Percentiles rank a stretch among this genome's conserved stretches.
Evolutionary conservation across 495 filamentous ascomycete species (phyloP).

Genomic region (Recurvomyces mirabilis): DNA sequence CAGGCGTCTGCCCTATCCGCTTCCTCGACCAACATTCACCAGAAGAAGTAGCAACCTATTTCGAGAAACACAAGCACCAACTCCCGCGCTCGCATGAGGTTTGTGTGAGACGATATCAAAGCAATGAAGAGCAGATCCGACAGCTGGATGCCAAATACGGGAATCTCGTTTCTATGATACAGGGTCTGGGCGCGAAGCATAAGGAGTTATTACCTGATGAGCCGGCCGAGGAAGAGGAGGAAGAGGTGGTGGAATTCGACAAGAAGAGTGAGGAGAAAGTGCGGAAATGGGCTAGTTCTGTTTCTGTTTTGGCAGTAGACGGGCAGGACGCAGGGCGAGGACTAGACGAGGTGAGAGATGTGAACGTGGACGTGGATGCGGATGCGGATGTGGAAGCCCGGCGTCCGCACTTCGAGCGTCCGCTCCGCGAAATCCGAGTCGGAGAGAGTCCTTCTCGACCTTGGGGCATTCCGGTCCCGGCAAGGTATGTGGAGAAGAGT

Average conservation of each 20-base stretch:
- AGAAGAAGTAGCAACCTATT: constrained; percentile 79
- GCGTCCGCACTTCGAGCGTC: constrained; percentile 62
- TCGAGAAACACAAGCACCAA: constrained; percentile 86
- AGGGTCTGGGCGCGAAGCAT: constrained; percentile 71
- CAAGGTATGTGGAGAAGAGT: constrained; percentile 32
- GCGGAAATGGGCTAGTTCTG: constrained; percentile 67
- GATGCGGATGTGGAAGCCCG: constrained; percentile 37
- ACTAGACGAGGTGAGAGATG: too few relatives aligned
- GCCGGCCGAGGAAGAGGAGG: constrained; percentile 35
- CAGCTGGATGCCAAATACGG: constrained; percentile 88
- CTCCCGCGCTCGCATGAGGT: constrained; percentile 83
- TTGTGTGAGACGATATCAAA: constrained; percentile 77
- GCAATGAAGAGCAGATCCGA: constrained; percentile 66
- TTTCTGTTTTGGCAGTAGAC: constrained; percentile 33
- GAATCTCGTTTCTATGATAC: constrained; percentile 79
- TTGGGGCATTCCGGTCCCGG: constrained; percentile 77
- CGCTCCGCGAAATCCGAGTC: constrained; percentile 68
- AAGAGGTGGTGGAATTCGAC: constrained; percentile 34
- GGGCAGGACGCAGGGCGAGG: too few relatives aligned
- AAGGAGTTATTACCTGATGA: constrained; percentile 63
- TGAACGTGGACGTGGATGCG: constrained; percentile 24
- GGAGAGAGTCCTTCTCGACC: constrained; percentile 83
- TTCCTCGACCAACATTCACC: constrained; percentile 81
- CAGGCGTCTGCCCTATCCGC: constrained; percentile 63
- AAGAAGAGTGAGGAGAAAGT: constrained; percentile 49